Conservation (phyloP, 345 rosid species). For the Erysimum cheiranthoides region DNA sequence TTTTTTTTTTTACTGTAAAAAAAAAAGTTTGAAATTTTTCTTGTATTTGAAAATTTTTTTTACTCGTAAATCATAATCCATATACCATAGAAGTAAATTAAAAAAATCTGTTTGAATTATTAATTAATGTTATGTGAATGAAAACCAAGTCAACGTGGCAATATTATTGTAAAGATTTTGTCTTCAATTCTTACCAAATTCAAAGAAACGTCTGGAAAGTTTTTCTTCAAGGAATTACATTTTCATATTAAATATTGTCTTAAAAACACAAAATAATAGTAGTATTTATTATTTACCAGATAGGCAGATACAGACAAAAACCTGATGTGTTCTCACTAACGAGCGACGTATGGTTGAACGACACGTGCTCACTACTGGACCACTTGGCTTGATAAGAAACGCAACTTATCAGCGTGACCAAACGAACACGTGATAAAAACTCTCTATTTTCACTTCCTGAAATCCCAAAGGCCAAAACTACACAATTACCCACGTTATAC, state of each 20-base stretch:
- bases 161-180: background rate
- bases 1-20: too few relatives aligned
- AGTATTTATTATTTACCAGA: conserved; percentile 19
- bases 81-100: too few relatives aligned
- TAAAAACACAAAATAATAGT: background rate
- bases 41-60: too few relatives aligned
- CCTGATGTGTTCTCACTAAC: background rate
- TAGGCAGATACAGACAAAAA: conserved; percentile 17
- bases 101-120: too few relatives aligned
- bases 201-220: background rate
- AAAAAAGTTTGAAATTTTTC: too few relatives aligned
- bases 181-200: conserved; percentile 16
- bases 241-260: background rate
- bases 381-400: conserved; percentile 23
- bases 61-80: too few relatives aligned
- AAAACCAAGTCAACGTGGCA: background rate
- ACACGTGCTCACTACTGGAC: conserved; percentile 8
- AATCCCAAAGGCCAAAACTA: too few relatives aligned
- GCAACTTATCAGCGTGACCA: conserved; percentile 31
- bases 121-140: too few relatives aligned
- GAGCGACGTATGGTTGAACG: background rate
- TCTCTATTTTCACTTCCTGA: background rate
- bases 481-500: too few relatives aligned
- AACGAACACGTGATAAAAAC: conserved; percentile 7
- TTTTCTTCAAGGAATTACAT: background rate